Conservation (phyloP, 2,329 filamentous ascomycete species). For the Curvularia sp. region DNA sequence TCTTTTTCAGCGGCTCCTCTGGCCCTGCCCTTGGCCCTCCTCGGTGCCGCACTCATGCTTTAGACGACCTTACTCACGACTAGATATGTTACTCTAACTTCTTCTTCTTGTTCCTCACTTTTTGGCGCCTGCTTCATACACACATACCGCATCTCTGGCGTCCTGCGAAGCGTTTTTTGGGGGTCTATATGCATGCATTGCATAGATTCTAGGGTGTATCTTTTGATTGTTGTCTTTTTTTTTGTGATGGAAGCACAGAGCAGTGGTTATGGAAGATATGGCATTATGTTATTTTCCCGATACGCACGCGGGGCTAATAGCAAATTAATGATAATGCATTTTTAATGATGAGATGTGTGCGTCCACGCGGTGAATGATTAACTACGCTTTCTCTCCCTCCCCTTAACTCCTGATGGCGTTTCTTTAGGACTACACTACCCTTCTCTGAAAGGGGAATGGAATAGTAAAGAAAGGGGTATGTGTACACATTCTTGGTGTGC, state of each 20-base stretch:
- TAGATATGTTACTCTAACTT: too few relatives aligned
- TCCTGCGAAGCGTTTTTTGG: not conserved
- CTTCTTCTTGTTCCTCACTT: not conserved
- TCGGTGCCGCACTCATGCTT: slow-evolving; percentile 23
- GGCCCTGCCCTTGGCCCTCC: slow-evolving; percentile 11
- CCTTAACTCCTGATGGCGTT: too few relatives aligned
- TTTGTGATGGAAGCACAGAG: not conserved
- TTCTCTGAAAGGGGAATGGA: too few relatives aligned
- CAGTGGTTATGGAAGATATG: not conserved
- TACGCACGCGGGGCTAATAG: not conserved
- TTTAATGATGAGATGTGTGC: not conserved
- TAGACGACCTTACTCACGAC: slow-evolving; percentile 6
- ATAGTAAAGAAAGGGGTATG: too few relatives aligned
- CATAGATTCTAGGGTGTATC: not conserved
- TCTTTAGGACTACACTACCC: too few relatives aligned
- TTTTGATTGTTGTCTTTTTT: not conserved
- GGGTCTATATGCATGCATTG: slow-evolving; percentile 2
- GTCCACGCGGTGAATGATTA: not conserved
- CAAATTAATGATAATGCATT: slow-evolving; percentile 15
- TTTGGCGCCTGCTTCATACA: not conserved
- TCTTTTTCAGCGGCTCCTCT: slow-evolving; percentile 10
- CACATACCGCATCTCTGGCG: slow-evolving; percentile 6
- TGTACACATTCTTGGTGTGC: not conserved
- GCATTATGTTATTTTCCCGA: not conserved
- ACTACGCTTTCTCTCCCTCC: not conserved